A percentile compares a stretch with the other conserved stretches of the same genome.
Evolutionary conservation across 1,284 basidiomycete species (phyloP).

Genomic region (Austroboletus novae-zelandiae): DNA sequence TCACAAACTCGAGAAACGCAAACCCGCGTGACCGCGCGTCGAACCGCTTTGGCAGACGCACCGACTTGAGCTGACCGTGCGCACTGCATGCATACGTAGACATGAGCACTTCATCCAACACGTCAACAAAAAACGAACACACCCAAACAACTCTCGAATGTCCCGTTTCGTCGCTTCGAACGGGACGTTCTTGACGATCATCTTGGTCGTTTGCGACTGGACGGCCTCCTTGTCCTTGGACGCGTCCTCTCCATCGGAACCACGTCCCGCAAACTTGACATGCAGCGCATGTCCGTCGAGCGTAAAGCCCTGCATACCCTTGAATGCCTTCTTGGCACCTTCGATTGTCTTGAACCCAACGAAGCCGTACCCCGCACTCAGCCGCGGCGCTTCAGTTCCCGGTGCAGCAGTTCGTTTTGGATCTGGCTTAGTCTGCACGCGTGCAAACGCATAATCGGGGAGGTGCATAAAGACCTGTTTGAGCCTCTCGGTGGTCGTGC

Average conservation of each 20-base stretch:
- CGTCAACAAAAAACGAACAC: too few relatives aligned
- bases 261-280: conserved; percentile 87
- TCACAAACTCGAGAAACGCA: conserved; percentile 92
- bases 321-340: conserved; percentile 74
- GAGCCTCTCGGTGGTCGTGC: conserved; percentile 80
- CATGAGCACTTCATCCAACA: too few relatives aligned
- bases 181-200: too few relatives aligned
- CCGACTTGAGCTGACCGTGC: conserved; percentile 90
- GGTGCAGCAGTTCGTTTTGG: conserved; percentile 60
- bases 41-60: conserved; percentile 86
- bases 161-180: too few relatives aligned
- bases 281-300: conserved; percentile 86
- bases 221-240: conserved; percentile 42
- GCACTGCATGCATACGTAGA: conserved; percentile 50
- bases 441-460: conserved; percentile 83
- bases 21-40: conserved; percentile 88
- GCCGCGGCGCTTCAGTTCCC: conserved; percentile 43
- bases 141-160: too few relatives aligned
- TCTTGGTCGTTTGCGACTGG: conserved; percentile 52
- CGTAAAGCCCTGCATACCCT: conserved; percentile 77
- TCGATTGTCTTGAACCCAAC: conserved; percentile 59
- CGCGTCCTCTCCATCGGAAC: conserved; percentile 65
- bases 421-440: conserved; percentile 90
- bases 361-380: conserved; percentile 64
- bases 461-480: conserved; percentile 72